Conservation (phyloP, 164 flowering plant species). For the Vitis rupestris region DNA sequence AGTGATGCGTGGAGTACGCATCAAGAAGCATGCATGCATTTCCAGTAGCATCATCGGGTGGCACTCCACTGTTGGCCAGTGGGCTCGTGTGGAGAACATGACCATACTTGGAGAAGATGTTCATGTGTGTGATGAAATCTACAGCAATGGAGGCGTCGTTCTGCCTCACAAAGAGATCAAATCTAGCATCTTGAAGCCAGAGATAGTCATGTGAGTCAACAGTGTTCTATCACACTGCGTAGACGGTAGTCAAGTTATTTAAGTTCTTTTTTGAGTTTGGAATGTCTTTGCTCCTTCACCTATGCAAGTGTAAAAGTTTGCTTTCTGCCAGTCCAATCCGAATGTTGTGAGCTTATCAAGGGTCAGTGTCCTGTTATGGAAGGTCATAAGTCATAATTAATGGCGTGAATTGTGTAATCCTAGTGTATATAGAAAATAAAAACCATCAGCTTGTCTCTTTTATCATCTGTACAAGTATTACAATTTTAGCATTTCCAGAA, state of each 20-base stretch:
- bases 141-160: slow-evolving; percentile 97
- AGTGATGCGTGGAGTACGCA: slow-evolving; percentile 85
- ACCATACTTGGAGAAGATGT: slow-evolving; percentile 98
- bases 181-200: slow-evolving; percentile 90
- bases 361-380: not conserved
- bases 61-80: slow-evolving; percentile 96
- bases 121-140: slow-evolving; percentile 87
- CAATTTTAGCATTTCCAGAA: no score
- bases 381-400: not conserved
- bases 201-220: slow-evolving; percentile 80
- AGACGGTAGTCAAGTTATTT: not conserved
- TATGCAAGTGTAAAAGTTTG: slow-evolving; percentile 9
- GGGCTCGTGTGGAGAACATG: slow-evolving; percentile 99
- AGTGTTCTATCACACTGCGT: no score
- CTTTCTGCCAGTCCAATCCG: not conserved
- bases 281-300: not conserved
- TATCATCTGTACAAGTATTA: no score
- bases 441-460: no score
- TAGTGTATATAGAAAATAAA: no score
- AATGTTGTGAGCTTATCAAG: not conserved
- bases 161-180: slow-evolving; percentile 98
- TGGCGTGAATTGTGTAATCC: slow-evolving; percentile 1
- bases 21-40: slow-evolving; percentile 91
- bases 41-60: slow-evolving; percentile 95
- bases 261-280: not conserved